Evolutionary conservation across 805 yeast species (phyloP), one percentile per base, ranked within the genome.

Genomic region (Wickerhamomyces alni): DNA sequence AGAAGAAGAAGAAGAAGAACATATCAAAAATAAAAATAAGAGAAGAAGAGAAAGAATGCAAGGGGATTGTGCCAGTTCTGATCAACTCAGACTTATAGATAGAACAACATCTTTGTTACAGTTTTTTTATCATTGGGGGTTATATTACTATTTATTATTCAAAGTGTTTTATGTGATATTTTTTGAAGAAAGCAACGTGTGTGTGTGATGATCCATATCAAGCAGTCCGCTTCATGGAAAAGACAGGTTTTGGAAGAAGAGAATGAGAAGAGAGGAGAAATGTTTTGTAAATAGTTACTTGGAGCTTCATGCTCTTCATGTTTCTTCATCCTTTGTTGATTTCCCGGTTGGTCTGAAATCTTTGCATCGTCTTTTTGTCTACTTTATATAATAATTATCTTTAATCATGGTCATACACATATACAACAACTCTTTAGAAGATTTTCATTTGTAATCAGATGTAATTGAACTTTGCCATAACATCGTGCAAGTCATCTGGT

Each of bases 401-500:
- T n/a, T n/a, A n/a, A n/a, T n/a, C n/a, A n/a, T 31, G 34, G 25
- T 31, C 26, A 31, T 31, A 31, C 17, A 31, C 13, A 18, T 13
- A 17, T 30, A n/a, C n/a, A n/a, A n/a, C 16, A 17, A 17, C n/a
- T 19, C 25, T 17, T 31, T 19, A 13, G 15, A 26, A 10, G 11
- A 21, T 19, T 18, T 9, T 19, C 5, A 12, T 7, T 33, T 9
- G 36, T 33, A 19, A 17, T 17, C 21, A 31, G 4, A 31, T 9
- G 19, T 31, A 31, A 21, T 13, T n/a, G 17, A 19, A 32, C 4
- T 34, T 30, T 21, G 33, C 17, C 28, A 55, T 42, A 7, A 34
- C 36, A 1, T 27, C 16, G 8, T 31, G 15, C 22, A 66, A 50
- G 35, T 66, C 71, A 45, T 66, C 70, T 2, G 71, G 70, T 5